Evolutionary conservation across 2,329 filamentous ascomycete species (phyloP).

Genomic region (Colletotrichum sp.): DNA sequence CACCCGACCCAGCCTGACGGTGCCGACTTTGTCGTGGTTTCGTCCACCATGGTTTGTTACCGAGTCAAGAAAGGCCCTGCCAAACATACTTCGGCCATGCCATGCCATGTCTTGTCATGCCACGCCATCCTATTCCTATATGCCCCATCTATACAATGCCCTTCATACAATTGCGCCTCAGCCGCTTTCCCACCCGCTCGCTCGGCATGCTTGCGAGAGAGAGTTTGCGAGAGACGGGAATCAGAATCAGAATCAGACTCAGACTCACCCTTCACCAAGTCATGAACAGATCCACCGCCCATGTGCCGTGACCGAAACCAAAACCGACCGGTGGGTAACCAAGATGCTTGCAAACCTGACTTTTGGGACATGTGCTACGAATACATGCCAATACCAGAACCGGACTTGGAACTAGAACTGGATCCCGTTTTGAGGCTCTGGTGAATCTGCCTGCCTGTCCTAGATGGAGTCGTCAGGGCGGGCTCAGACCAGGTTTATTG

Average conservation of each 20-base stretch:
- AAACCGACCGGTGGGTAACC: constrained; percentile 12
- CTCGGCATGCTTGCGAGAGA: not conserved
- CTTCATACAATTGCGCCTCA: not conserved
- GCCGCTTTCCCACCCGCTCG: not conserved
- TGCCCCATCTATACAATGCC: constrained; percentile 1
- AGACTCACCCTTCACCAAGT: not conserved
- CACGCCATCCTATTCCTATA: not conserved
- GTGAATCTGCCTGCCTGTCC: not conserved
- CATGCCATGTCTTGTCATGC: not conserved
- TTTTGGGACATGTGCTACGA: not conserved
- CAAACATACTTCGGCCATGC: not conserved
- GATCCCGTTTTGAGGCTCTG: not conserved
- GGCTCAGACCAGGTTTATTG: not conserved
- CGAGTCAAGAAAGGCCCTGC: constrained; percentile 11
- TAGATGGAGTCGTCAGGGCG: not conserved
- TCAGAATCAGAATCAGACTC: not conserved
- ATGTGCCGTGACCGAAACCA: constrained; percentile 20
- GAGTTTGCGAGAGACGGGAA: not conserved
- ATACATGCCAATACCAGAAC: not conserved
- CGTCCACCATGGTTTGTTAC: not conserved
- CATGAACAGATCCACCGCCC: constrained; percentile 19
- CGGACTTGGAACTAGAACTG: not conserved
- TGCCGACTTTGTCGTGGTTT: constrained; percentile 7
- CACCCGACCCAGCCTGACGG: constrained; percentile 12
- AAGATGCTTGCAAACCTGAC: constrained; percentile 7